Percentiles rank a stretch among this genome's conserved stretches.
phyloP scores from a whole-genome alignment of 805 yeast species.

The Schizosaccharomyces osmophilus region DNA sequence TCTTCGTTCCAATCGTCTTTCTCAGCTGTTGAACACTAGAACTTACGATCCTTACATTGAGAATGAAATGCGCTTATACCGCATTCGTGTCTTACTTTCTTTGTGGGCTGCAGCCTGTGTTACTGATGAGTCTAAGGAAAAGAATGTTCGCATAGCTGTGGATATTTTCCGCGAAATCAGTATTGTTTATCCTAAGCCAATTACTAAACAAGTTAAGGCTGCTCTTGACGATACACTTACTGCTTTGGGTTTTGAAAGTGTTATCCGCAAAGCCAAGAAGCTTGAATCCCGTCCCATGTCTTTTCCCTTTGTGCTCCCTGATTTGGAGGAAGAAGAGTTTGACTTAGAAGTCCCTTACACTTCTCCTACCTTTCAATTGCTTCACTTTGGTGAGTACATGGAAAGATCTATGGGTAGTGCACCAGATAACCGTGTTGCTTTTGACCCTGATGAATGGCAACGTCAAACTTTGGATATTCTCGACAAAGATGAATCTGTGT shows the following conservation, averaged over 20 bases:
- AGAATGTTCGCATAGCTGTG: not conserved
- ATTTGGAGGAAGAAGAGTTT: constrained; percentile 1
- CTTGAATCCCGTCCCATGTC: not conserved
- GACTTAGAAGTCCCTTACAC: constrained; percentile 1
- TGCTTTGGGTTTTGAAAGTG: not conserved
- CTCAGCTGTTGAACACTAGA: not conserved
- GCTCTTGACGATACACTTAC: constrained; percentile 1
- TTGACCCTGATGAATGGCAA: constrained; percentile 2
- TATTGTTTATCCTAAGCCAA: not conserved
- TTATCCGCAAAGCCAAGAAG: not conserved
- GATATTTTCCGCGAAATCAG: constrained; percentile 1
- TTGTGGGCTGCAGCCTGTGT: not conserved
- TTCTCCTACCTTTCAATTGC: constrained; percentile 1
- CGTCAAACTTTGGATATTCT: constrained; percentile 1
- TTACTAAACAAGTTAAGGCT: not conserved
- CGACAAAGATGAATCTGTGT: not conserved
- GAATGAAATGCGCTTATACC: constrained; percentile 1
- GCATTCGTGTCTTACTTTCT: not conserved
- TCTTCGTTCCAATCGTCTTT: not conserved
- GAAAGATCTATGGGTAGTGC: constrained; percentile 2
- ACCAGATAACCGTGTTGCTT: constrained; percentile 1
- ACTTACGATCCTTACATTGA: not conserved
- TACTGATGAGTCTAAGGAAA: not conserved
- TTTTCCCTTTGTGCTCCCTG: not conserved
- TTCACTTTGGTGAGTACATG: constrained; percentile 2